Base-by-base conservation (phyloP, 2,329 filamentous ascomycete species). In the Microdochium trichocladiopsis region DNA sequence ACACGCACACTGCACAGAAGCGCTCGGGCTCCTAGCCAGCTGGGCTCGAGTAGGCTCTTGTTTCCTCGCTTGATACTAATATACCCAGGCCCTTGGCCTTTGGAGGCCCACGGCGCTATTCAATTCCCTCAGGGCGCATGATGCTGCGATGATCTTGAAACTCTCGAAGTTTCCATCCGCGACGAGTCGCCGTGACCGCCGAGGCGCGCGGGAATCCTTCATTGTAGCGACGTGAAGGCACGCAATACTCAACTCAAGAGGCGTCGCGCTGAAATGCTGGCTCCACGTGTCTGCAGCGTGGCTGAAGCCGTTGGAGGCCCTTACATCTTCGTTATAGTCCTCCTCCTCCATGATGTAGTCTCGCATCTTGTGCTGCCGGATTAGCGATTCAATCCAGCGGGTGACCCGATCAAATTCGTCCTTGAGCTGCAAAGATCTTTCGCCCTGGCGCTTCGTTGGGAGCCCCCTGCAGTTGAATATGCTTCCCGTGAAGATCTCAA, bases 401-500 rank as follows among this genome's bases (percentile, higher is more conserved):
- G 73, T 66, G 45, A 77, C 69, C 9, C 72, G 69, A 45, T 78
- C 74, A 48, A 76, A 79, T 48, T 76, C 75, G 14, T 79, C 77
- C 51, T 72, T 75, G 21, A 82, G 69, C 57, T 75, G 76, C 48
- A 72, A 65, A 2, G 78, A 80, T 2, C 69, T 67, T 48, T 82
- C 78, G 2, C 77, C 72, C 56, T 82, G 76, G 2, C 76, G 72
- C 10, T 67, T 66, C 0, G 73, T 78, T 61, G 79, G 78, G 0
- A 66, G 57, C 0, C 78, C 78, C 0, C 62, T 65, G 55, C 72
- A 76, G 62, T 77, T 80, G 41, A 80, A 63, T n/a, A 82, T 73
- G n/a, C 70, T 73, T 9, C 79, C 79, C 23, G 77, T 78, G 51
- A 81, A 80, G 0, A 78, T 76, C 53, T 82, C 79, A 0, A 78